Base-by-base conservation (phyloP, 345 rosid genomes). In the Dimocarpus longan region DNA sequence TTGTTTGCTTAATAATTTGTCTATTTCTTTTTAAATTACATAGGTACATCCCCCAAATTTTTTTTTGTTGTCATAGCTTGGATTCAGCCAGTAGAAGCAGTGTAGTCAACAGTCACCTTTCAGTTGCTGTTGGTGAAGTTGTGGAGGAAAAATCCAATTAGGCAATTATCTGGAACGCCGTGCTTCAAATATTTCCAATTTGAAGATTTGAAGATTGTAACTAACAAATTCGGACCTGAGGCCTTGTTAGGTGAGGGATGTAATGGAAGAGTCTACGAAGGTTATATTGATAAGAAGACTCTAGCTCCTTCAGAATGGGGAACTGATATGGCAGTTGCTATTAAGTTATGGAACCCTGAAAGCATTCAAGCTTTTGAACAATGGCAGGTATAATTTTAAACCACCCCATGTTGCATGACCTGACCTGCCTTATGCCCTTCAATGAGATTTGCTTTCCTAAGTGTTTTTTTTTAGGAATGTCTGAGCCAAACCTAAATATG, bases 211-310 rank as follows among this genome's bases (percentile, higher is more conserved):
- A 91, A 78, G 80, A 76, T 70, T 1, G 92, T 95, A 1, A 90
- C 97, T 0, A 91, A 71, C 83, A 90, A 86, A 76, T 95, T 95
- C 79, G 90, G 73, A 68, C 10, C 90, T 54, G 96, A 95, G 42
- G 68, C 90, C 74, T 75, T 91, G 83, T 79, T 95, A 86, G 98
- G 98, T 2, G 90, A 91, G 79, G 98, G 98, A 39, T 94, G 93
- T 12, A 93, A 90, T 18, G 98, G 98, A 0, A 90, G 79, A 72
- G 98, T 95, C 59, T 95, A 80, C 81, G 91, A 87, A 86, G 98
- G 98, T 2, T 95, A 94, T 95, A 65, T 95, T 12, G 94, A 95
- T 76, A 90, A 82, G 32, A 90, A 74, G 83, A 89, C 89, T 70
- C 78, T 86, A 4, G 78, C 87, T 24, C 97, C 98, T 21, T 89